These are phyloP conservation scores for Sporothrix phasma DNA, from an alignment of 2,329 filamentous ascomycete species.

Conservation along the genomic window DNA sequence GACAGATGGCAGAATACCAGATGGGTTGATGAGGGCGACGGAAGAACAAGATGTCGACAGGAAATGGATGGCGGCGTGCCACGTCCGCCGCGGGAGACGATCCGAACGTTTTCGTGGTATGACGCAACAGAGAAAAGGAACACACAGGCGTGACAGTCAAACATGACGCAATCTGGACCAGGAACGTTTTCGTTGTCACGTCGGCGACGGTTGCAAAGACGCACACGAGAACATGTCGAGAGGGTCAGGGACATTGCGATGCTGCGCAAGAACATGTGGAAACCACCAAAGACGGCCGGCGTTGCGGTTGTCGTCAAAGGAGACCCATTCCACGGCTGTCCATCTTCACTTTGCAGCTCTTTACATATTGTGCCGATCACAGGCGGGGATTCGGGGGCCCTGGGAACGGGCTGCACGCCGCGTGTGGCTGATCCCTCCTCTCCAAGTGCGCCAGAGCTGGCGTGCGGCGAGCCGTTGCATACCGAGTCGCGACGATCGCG, in stretches of 20 bases:
- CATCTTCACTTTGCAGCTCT: background rate
- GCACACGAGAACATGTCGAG: background rate
- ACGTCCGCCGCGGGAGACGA: background rate
- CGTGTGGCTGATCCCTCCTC: background rate
- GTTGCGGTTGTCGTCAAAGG: background rate
- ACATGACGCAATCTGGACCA: too few relatives aligned
- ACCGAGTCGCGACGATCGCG: background rate
- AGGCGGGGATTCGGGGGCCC: background rate
- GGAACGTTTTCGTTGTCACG: too few relatives aligned
- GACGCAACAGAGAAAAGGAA: background rate
- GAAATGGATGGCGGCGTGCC: background rate
- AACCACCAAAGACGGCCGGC: background rate
- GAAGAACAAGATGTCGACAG: too few relatives aligned
- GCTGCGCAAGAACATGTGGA: background rate
- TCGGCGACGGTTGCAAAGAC: background rate
- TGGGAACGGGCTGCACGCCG: background rate
- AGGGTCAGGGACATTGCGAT: background rate
- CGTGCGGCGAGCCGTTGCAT: background rate
- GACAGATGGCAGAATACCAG: too few relatives aligned
- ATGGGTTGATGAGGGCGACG: too few relatives aligned
- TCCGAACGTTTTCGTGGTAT: background rate
- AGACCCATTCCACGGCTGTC: background rate
- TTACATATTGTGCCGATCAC: conserved; percentile 1
- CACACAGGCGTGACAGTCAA: too few relatives aligned
- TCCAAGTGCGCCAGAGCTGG: background rate